Percentiles rank a stretch among this genome's conserved stretches.
phyloP scores from a whole-genome alignment of 2,329 filamentous ascomycete species.

The Cladophialophora chaetospira region DNA sequence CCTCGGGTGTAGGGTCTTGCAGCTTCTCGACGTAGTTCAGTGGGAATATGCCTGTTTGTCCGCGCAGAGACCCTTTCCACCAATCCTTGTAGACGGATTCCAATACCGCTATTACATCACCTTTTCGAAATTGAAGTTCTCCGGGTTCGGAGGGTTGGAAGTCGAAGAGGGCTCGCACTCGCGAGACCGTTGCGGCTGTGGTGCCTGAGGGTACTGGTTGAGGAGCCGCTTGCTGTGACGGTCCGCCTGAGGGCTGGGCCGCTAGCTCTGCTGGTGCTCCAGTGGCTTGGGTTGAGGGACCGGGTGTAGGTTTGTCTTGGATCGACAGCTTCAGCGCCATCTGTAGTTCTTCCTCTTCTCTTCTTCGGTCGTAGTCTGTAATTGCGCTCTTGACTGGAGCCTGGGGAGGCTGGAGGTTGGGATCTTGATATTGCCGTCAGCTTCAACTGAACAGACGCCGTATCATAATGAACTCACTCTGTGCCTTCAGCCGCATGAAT shows the following conservation, averaged over 20 bases:
- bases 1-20: conserved; percentile 88
- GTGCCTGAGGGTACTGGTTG: conserved; percentile 75
- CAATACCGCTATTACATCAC: conserved; percentile 93
- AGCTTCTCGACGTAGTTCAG: conserved; percentile 99
- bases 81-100: conserved; percentile 99
- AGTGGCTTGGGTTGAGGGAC: conserved; percentile 41
- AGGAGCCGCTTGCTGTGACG: conserved; percentile 47
- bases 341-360: conserved; percentile 95
- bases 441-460: conserved; percentile 1
- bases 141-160: conserved; percentile 92
- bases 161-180: conserved; percentile 90
- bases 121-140: conserved; percentile 93
- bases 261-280: conserved; percentile 42
- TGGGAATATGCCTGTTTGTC: conserved; percentile 96
- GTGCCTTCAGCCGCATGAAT: conserved; percentile 79
- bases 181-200: conserved; percentile 92
- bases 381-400: conserved; percentile 92
- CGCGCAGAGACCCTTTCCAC: conserved; percentile 95
- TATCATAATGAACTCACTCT: conserved; percentile 50
- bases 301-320: conserved; percentile 69
- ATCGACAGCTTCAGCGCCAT: conserved; percentile 92
- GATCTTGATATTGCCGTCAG: conserved; percentile 58
- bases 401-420: conserved; percentile 84
- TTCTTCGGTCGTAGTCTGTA: conserved; percentile 84
- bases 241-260: conserved; percentile 38